phyloP scores from a whole-genome alignment of 148 eudicot species.

The Cornus florida region DNA sequence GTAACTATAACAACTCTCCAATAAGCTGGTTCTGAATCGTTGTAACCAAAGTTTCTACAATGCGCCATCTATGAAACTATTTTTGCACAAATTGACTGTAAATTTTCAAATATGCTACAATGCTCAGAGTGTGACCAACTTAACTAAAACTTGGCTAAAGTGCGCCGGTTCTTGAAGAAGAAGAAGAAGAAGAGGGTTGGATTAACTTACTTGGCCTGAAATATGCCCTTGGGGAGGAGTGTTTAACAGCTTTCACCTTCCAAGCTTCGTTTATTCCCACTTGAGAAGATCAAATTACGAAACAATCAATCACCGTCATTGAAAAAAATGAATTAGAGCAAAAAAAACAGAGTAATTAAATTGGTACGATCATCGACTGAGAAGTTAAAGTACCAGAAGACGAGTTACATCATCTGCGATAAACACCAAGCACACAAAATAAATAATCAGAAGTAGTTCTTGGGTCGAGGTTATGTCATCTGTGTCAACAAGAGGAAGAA shows the following conservation, averaged over 20 bases:
- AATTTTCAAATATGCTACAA: neutral
- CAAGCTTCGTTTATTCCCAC: slow-evolving; percentile 85
- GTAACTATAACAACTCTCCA: neutral
- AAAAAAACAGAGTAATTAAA: neutral
- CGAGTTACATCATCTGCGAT: slow-evolving; percentile 87
- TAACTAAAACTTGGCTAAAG: neutral
- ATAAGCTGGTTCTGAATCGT: neutral
- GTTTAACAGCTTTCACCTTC: slow-evolving; percentile 71
- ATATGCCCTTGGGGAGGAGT: slow-evolving; percentile 76
- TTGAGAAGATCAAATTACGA: slow-evolving; percentile 32
- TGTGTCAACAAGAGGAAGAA: too few species aligned
- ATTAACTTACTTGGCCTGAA: slow-evolving; percentile 95
- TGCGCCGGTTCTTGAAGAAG: neutral
- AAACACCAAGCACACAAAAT: neutral
- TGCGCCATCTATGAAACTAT: neutral
- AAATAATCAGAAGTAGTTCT: neutral
- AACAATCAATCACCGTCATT: neutral
- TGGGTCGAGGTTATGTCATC: too few species aligned
- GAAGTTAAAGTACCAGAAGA: slow-evolving; percentile 57
- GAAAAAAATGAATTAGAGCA: neutral
- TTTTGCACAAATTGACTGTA: neutral
- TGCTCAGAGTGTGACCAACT: neutral
- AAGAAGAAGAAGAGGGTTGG: slow-evolving; percentile 12
- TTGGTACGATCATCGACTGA: neutral
- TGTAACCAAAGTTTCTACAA: neutral